These are phyloP conservation scores for Otatea glauca DNA, from an alignment of 176 grass and related monocot species.

Conservation along the genomic window DNA sequence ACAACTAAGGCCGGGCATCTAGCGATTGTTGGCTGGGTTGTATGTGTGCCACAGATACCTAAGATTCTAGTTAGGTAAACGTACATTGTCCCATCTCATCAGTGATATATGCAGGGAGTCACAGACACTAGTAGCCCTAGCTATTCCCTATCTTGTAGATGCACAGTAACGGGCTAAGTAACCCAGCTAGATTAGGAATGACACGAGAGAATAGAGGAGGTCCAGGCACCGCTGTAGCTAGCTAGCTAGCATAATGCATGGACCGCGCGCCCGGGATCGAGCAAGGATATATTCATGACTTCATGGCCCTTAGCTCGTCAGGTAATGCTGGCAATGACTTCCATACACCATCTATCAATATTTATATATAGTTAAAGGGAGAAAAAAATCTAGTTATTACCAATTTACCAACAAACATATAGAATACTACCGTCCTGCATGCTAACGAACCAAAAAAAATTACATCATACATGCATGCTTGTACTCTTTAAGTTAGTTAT, in stretches of 20 bases:
- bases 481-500: not conserved
- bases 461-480: not conserved
- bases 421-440: not conserved
- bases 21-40: slow-evolving; percentile 13
- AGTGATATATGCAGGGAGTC: not conserved
- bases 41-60: not conserved
- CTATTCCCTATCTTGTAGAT: not conserved
- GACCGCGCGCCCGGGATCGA: too few species aligned
- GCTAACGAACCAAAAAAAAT: not conserved
- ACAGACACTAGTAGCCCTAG: not conserved
- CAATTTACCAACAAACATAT: not conserved
- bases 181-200: not conserved
- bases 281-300: not conserved
- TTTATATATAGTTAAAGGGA: not conserved
- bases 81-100: slow-evolving; percentile 19
- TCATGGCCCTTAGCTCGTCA: not conserved
- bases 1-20: slow-evolving; percentile 25
- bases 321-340: not conserved
- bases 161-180: not conserved
- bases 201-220: not conserved
- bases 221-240: not conserved
- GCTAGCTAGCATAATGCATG: not conserved
- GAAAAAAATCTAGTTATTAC: not conserved
- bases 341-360: not conserved
- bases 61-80: slow-evolving; percentile 23